A percentile compares a stretch with the other conserved stretches of the same genome.
phyloP scores from a whole-genome alignment of 2,329 filamentous ascomycete genomes.

The Tricladium varicosporioides region DNA sequence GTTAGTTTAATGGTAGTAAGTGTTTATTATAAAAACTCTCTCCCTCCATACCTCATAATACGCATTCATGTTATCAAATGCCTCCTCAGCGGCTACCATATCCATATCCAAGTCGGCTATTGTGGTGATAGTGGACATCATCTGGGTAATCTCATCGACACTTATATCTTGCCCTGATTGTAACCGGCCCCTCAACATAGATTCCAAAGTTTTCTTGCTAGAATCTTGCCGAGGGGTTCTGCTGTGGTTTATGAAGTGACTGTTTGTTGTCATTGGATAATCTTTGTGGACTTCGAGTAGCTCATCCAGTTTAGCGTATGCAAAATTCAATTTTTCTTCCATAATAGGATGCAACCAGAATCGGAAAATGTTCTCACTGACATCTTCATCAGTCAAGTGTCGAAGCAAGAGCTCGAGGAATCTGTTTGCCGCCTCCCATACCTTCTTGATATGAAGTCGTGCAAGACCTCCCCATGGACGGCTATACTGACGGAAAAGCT shows the following conservation, averaged over 20 bases:
- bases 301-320: conserved; percentile 44
- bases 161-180: not conserved
- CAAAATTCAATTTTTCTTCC: conserved; percentile 36
- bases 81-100: conserved; percentile 21
- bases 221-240: conserved; percentile 4
- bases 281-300: conserved; percentile 39
- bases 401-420: conserved; percentile 39
- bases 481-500: not conserved
- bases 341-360: conserved; percentile 39
- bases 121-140: conserved; percentile 8
- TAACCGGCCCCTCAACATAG: not conserved
- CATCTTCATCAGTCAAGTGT: conserved; percentile 28
- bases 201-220: conserved; percentile 5
- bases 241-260: conserved; percentile 38
- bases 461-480: conserved; percentile 44
- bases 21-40: not conserved
- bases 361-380: conserved; percentile 38
- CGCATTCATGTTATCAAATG: conserved; percentile 23
- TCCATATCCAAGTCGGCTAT: conserved; percentile 15
- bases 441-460: conserved; percentile 34
- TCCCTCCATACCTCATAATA: conserved; percentile 24
- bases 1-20: conserved; percentile 4
- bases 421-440: conserved; percentile 27
- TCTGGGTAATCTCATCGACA: conserved; percentile 1
- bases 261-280: conserved; percentile 54